Evolutionary conservation across 2,329 filamentous ascomycete species (phyloP).

Genomic region (Ascochyta pisi): DNA sequence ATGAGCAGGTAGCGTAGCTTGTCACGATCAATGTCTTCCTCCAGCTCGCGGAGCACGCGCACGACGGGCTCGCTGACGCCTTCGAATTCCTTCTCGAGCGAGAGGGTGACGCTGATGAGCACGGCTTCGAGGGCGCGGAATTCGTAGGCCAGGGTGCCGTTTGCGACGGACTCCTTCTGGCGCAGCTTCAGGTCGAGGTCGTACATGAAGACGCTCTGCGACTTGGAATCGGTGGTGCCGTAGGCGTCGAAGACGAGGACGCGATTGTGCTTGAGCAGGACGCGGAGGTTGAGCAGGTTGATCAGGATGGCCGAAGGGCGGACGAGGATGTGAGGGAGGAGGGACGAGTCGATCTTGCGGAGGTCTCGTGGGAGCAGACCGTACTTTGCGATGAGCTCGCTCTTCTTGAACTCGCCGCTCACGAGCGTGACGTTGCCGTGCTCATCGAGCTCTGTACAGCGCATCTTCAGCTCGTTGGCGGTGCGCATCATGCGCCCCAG

Average conservation of each 20-base stretch:
- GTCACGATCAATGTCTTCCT: slow-evolving; percentile 95
- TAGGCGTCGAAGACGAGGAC: slow-evolving; percentile 97
- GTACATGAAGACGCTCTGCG: slow-evolving; percentile 97
- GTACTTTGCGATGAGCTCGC: slow-evolving; percentile 92
- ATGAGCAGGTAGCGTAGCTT: slow-evolving; percentile 90
- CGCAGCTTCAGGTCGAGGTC: slow-evolving; percentile 91
- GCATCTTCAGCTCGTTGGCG: slow-evolving; percentile 80
- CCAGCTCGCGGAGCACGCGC: slow-evolving; percentile 83
- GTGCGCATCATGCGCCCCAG: slow-evolving; percentile 78
- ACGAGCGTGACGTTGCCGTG: slow-evolving; percentile 90
- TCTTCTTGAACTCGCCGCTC: slow-evolving; percentile 97
- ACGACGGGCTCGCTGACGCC: slow-evolving; percentile 92
- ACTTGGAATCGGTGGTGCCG: slow-evolving; percentile 91
- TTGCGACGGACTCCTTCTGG: slow-evolving; percentile 69
- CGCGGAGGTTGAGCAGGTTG: slow-evolving; percentile 94
- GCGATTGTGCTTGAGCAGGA: slow-evolving; percentile 92
- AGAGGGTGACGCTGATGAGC: slow-evolving; percentile 88
- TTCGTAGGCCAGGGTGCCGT: slow-evolving; percentile 79
- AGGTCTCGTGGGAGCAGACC: slow-evolving; percentile 91
- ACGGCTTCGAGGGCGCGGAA: slow-evolving; percentile 96
- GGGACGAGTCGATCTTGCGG: slow-evolving; percentile 96
- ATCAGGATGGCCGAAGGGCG: slow-evolving; percentile 92
- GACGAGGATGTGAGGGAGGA: slow-evolving; percentile 92
- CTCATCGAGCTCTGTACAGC: slow-evolving; percentile 95
- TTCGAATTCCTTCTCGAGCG: slow-evolving; percentile 93